Evolutionary conservation across 805 yeast genomes (phyloP).

Genomic region (Blastobotrys attinorum): DNA sequence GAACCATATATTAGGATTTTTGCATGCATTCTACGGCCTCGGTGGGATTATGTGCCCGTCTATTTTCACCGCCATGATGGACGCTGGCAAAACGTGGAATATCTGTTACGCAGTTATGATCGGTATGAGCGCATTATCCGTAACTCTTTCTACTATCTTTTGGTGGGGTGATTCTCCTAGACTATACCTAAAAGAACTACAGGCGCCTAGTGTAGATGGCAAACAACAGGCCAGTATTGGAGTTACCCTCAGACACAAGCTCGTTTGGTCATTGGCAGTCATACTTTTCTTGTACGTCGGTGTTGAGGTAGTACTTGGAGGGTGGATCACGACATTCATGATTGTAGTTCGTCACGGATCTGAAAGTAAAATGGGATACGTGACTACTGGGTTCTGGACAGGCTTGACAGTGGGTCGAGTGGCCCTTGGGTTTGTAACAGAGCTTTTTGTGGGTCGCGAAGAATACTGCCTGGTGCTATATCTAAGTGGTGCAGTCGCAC

Average conservation of each 20-base stretch:
- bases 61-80: conserved; percentile 47
- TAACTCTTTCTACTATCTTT: conserved; percentile 32
- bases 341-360: conserved; percentile 45
- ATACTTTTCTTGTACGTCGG: conserved; percentile 61
- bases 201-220: neutral
- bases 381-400: conserved; percentile 64
- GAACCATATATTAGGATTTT: conserved; percentile 50
- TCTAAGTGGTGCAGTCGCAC: conserved; percentile 30
- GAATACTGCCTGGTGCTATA: conserved; percentile 20
- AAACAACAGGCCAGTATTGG: conserved; percentile 3
- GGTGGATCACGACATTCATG: conserved; percentile 63
- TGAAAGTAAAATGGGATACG: conserved; percentile 45
- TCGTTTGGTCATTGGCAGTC: conserved; percentile 39
- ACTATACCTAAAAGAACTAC: conserved; percentile 7
- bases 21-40: conserved; percentile 64
- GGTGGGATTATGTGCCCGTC: conserved; percentile 70
- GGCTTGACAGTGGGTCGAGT: conserved; percentile 63
- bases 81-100: conserved; percentile 46
- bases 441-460: conserved; percentile 16
- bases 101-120: conserved; percentile 43
- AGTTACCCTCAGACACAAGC: conserved; percentile 7
- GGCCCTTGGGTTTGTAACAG: conserved; percentile 35
- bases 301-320: conserved; percentile 59
- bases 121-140: conserved; percentile 32
- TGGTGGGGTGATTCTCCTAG: conserved; percentile 32